Conservation (phyloP, 805 yeast species). For the Ascoidea asiatica region DNA sequence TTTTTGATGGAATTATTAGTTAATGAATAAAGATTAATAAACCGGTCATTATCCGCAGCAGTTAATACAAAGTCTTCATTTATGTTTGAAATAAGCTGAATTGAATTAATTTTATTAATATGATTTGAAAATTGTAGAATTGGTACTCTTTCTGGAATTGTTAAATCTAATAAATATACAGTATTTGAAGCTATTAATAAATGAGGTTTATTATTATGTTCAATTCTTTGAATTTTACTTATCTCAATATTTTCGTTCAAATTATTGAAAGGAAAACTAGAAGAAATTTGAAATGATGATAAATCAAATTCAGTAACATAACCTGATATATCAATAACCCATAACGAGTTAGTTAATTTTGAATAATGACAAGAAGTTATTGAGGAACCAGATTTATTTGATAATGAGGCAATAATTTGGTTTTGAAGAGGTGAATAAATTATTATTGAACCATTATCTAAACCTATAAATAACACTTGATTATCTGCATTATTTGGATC, state of each 20-base stretch:
- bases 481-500: conserved; percentile 21
- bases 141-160: conserved; percentile 24
- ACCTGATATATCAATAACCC: conserved; percentile 50
- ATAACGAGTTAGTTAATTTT: conserved; percentile 27
- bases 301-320: conserved; percentile 51
- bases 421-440: conserved; percentile 57
- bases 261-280: conserved; percentile 11
- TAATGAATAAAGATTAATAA: conserved; percentile 55
- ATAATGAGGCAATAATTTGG: conserved; percentile 38
- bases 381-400: conserved; percentile 28
- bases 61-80: conserved; percentile 41
- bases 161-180: conserved; percentile 36
- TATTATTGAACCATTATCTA: conserved; percentile 50
- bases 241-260: conserved; percentile 1
- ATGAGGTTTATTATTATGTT: conserved; percentile 19
- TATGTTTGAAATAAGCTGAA: conserved; percentile 23
- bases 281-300: conserved; percentile 27
- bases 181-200: conserved; percentile 57
- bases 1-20: conserved; percentile 24
- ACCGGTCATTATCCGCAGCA: conserved; percentile 70
- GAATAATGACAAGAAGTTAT: conserved; percentile 38
- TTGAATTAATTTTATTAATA: conserved; percentile 46
- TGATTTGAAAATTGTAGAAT: conserved; percentile 75
- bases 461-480: conserved; percentile 43
- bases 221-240: conserved; percentile 3